These are phyloP conservation scores for Phytophthora hybrid DNA, from an alignment of 352 stramenopile genomes.

Conservation along the genomic window DNA sequence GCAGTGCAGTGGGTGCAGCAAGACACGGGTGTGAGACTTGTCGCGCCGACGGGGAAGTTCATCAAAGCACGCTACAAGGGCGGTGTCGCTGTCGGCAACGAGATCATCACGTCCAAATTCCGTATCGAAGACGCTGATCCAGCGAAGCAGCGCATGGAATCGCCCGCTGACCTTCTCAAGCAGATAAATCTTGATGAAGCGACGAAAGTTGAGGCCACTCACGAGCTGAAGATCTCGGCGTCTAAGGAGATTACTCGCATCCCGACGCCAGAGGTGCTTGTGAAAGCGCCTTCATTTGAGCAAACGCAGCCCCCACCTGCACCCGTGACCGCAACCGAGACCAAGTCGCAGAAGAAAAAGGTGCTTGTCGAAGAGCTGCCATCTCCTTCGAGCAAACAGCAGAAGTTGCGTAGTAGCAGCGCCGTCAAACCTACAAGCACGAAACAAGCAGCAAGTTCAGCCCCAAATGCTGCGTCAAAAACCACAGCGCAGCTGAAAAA, in stretches of 20 bases:
- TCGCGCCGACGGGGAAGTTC: conserved; percentile 37
- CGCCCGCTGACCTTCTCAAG: not conserved
- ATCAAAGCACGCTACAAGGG: no score
- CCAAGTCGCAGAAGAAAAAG: conserved; percentile 23
- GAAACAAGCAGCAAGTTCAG: conserved; percentile 7
- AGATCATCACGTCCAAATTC: conserved; percentile 87
- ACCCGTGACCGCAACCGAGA: conserved; percentile 1
- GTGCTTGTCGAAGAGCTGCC: conserved; percentile 63
- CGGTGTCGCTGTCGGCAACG: conserved; percentile 45
- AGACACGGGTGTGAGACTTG: conserved; percentile 58
- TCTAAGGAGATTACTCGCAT: not conserved
- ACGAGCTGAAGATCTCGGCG: not conserved
- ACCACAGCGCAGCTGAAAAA: conserved; percentile 18
- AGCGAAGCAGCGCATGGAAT: conserved; percentile 1
- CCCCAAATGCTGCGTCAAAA: conserved; percentile 3
- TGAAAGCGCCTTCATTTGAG: not conserved
- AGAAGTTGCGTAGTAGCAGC: not conserved
- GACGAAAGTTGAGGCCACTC: not conserved
- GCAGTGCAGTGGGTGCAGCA: conserved; percentile 83
- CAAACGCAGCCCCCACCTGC: conserved; percentile 17
- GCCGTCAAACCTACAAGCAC: not conserved
- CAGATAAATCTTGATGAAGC: not conserved
- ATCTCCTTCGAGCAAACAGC: conserved; percentile 23
- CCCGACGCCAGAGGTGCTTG: not conserved
- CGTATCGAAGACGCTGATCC: conserved; percentile 50